These are phyloP conservation scores for Orobanche coerulescens DNA, from an alignment of 257 asterid species.

Conservation along the genomic window DNA sequence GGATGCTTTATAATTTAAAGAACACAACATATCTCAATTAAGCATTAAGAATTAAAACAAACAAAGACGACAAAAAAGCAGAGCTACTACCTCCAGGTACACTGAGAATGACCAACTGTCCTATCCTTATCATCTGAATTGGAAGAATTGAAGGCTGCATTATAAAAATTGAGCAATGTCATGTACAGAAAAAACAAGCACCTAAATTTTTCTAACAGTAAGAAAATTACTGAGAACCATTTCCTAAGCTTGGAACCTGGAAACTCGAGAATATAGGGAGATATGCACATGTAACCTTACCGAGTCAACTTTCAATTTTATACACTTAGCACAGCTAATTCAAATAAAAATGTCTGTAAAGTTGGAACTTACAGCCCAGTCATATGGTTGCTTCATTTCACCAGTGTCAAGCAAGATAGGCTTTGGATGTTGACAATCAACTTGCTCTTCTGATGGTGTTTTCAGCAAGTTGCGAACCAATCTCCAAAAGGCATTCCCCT, in stretches of 20 bases:
- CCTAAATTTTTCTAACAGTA: no score
- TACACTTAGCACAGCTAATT: no score
- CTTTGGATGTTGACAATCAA: conserved; percentile 76
- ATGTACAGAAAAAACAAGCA: no score
- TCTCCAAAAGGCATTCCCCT: conserved; percentile 97
- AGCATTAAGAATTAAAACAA: background rate
- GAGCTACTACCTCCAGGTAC: conserved; percentile 81
- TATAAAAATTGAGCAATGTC: conserved; percentile 8
- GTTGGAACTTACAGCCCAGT: conserved; percentile 87
- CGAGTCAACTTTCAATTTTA: no score
- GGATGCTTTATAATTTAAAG: no score
- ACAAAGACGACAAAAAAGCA: conserved; percentile 6
- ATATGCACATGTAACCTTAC: no score
- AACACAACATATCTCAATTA: no score
- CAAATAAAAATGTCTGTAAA: no score
- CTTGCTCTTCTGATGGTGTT: conserved; percentile 67
- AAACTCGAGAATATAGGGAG: no score
- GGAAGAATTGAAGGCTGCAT: conserved; percentile 96
- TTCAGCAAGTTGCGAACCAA: conserved; percentile 78
- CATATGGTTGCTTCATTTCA: conserved; percentile 91
- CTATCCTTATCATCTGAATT: conserved; percentile 83
- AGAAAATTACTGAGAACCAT: no score
- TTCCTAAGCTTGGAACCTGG: no score
- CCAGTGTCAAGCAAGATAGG: conserved; percentile 97
- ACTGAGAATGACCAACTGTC: conserved; percentile 80